Percentiles rank a stretch among this genome's conserved stretches.
These are phyloP conservation scores for Urostyla sp. DNA, from an alignment of 73 alveolate genomes.

Conservation along the genomic window DNA sequence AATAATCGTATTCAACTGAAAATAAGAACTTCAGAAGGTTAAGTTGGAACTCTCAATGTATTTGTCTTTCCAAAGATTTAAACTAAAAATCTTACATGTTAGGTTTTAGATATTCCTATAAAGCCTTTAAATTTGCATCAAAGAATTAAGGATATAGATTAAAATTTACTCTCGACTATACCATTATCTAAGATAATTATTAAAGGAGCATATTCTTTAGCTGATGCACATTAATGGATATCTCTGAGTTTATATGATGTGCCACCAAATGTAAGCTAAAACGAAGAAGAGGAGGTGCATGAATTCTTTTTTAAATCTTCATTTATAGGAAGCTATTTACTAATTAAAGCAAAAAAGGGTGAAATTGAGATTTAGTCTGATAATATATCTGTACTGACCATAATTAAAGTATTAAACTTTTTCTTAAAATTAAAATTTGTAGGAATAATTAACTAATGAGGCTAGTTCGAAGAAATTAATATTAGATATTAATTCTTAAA, in stretches of 20 bases:
- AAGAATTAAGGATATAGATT: constrained; percentile 17
- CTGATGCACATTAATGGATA: constrained; percentile 60
- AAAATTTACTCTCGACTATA: neutral
- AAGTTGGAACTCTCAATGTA: constrained; percentile 54
- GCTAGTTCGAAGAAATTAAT: constrained; percentile 45
- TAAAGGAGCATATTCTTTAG: constrained; percentile 53
- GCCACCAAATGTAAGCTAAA: constrained; percentile 46
- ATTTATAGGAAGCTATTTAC: constrained; percentile 54
- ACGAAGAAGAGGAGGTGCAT: constrained; percentile 18
- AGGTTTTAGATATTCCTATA: constrained; percentile 54
- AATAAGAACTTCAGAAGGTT: constrained; percentile 70
- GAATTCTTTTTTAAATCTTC: constrained; percentile 49
- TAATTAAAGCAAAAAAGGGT: constrained; percentile 23
- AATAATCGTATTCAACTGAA: constrained; percentile 43
- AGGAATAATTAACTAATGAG: constrained; percentile 43
- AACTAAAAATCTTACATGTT: constrained; percentile 14
- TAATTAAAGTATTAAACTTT: constrained; percentile 42
- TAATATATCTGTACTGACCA: constrained; percentile 67
- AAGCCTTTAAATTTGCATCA: constrained; percentile 66
- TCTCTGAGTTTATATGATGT: constrained; percentile 64
- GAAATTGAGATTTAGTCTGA: constrained; percentile 11
- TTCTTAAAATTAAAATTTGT: neutral
- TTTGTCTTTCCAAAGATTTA: constrained; percentile 49
- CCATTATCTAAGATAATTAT: constrained; percentile 32
- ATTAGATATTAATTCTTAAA: constrained; percentile 47